Evolutionary conservation across 768 basidiomycete species (phyloP), one percentile per base, ranked within the genome.

Genomic region (Serendipita sp.): DNA sequence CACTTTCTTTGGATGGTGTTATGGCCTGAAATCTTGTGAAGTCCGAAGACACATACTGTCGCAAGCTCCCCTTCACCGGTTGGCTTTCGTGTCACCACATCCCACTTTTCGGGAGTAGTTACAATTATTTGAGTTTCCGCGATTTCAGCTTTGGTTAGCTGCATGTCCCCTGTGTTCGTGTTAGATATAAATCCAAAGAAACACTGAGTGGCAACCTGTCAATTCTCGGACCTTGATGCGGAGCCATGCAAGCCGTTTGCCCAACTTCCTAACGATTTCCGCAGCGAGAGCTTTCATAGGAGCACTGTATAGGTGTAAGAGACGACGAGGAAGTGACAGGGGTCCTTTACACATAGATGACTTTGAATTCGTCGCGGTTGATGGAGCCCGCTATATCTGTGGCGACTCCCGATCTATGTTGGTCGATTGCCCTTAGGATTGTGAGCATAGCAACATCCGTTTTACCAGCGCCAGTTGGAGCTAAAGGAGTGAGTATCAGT

Each of bases 31-130:
- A 15, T 8, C 10, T 18, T 43, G 43, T 40, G 13, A 40, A 13
- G 48, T 6, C 8, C 43, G 16, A 1, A 34, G 3, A 48, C 4
- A 72, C 86, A 64, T 67, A 94, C 94, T 62, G 91, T 87, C 37
- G 90, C 90, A n/a, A 98, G 77, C 72, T 98, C 94, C 11, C 93
- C 95, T 75, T 98, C 96, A 5, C 94, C 93, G 0, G 88, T 92
- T 0, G 95, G 92, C 72, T 96, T 98, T 66, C 96, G 78, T 6
- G 96, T 99, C 2, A 99, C 96, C 0, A 99, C 96, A 68, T 98
- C 96, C 96, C 96, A 99, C 73, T 99, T 99, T 73, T 99, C 96
- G 0, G 96, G 96, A 1, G 96, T 99, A 1, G 96, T 99, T 4
- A 99, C 93, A 65, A 99, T 98, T 50, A 99, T 86, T 71, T 97